Percentiles rank a stretch among this genome's conserved stretches.
Conservation (phyloP, 2,329 filamentous ascomycete genomes). For the Xylaria digitata region DNA sequence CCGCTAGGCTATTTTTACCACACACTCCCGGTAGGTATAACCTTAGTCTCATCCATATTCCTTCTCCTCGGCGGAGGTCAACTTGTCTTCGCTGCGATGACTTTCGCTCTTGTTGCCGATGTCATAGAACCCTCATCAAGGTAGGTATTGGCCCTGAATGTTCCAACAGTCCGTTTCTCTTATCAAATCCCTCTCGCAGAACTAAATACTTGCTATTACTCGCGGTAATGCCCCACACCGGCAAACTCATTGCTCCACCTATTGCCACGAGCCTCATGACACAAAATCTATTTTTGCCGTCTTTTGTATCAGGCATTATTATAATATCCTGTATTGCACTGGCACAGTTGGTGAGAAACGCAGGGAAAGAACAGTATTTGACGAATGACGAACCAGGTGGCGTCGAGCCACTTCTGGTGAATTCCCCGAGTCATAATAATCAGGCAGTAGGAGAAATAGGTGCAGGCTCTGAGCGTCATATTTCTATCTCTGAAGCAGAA, state of each 20-base stretch:
- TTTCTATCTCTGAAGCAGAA: neutral
- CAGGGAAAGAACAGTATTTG: neutral
- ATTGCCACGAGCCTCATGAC: neutral
- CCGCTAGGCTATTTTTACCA: neutral
- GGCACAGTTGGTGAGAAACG: neutral
- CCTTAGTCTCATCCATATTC: conserved; percentile 1
- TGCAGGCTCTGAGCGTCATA: neutral
- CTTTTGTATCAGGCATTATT: conserved; percentile 2
- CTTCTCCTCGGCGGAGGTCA: conserved; percentile 2
- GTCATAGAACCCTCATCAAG: neutral
- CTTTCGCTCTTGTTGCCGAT: conserved; percentile 2
- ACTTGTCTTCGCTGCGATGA: conserved; percentile 2
- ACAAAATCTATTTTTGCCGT: conserved; percentile 10
- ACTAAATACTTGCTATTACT: conserved; percentile 4
- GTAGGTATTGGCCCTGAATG: neutral
- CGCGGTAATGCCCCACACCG: conserved; percentile 1
- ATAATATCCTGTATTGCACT: neutral
- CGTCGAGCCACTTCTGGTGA: neutral
- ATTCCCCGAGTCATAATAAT: neutral
- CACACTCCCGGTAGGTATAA: neutral
- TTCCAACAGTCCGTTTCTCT: neutral
- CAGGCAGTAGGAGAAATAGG: neutral
- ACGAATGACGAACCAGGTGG: neutral
- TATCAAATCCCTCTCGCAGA: neutral
- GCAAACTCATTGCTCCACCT: conserved; percentile 1